Evolutionary conservation across 805 yeast genomes (phyloP), one percentile per base, ranked within the genome.

Genomic region (Pichia paraexigua): DNA sequence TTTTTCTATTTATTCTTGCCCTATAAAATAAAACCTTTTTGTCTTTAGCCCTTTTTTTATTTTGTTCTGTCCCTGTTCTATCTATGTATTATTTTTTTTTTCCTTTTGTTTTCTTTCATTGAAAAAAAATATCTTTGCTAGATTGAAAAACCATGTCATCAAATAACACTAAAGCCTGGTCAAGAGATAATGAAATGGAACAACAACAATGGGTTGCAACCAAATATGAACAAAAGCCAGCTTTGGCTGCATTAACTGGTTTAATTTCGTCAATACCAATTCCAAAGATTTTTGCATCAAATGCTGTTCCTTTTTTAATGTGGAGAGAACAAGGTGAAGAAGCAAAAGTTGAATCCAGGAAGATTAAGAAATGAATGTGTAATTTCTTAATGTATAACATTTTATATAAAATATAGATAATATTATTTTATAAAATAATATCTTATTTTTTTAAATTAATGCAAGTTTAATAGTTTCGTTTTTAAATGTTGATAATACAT

Each of bases 261-360:
- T 65, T 80, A 55, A 61, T 78, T 43, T 80, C 82, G 17, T 79
- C 85, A 15, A 76, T 78, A 60, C 85, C 85, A 20, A 73, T 77
- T 30, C 73, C 74, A 51, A 79, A 79, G 62, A 68, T 79, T 45
- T 78, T 81, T 63, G 75, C 80, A 5, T 78, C 85, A 13, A 80
- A 80, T 63, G 81, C 82, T 32, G 75, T 81, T 42, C 86, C 86
- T 12, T 63, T 81, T 45, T 58, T 80, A 59, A 76, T 78, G 63
- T 74, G 72, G 63, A 69, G 76, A 53, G 72, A 71, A 48, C 64
- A 67, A 48, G 65, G 73, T 52, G 69, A 69, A 53, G 64, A 58
- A 37, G 56, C 53, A 27, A 59, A 62, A 52, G 51, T 57, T 20
- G 47, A 48, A 25, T 53, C 54, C 30, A 61, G 59, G 52, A 48